phyloP scores from a whole-genome alignment of 306 rosid genomes.

The Astragalus glycyphyllos region DNA sequence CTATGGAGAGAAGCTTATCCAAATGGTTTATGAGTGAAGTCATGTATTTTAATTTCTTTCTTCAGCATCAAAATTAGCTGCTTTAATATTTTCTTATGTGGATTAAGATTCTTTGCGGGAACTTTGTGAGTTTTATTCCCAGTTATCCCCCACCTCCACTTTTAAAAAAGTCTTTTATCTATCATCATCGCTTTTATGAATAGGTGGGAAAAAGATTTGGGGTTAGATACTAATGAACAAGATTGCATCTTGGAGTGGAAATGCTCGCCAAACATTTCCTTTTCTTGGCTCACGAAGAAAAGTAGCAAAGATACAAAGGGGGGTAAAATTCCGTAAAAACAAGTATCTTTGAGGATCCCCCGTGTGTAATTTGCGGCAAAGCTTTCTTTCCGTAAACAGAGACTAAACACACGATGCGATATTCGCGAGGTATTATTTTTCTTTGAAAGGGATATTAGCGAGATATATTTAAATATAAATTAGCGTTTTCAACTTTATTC shows the following conservation, averaged over 20 bases:
- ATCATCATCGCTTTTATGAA: constrained; percentile 28
- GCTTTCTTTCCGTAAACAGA: constrained; percentile 26
- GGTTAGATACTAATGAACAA: constrained; percentile 28
- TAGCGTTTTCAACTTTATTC: neutral
- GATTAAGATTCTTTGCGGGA: constrained; percentile 66
- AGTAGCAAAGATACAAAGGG: constrained; percentile 28
- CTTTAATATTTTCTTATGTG: constrained; percentile 34
- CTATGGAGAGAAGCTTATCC: constrained; percentile 40
- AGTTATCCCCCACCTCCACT: constrained; percentile 16
- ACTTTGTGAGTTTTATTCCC: constrained; percentile 33
- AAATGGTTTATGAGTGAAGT: constrained; percentile 34
- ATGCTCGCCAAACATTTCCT: constrained; percentile 27
- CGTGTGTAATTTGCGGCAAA: constrained; percentile 1
- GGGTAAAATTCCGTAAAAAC: too few relatives aligned
- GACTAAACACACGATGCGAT: neutral
- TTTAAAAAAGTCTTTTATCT: constrained; percentile 24
- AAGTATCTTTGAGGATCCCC: constrained; percentile 31
- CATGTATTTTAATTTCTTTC: constrained; percentile 26
- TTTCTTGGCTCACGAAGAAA: constrained; percentile 39
- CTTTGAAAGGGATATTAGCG: neutral
- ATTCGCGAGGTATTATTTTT: neutral
- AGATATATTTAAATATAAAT: neutral
- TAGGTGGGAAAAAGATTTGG: constrained; percentile 42
- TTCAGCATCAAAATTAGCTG: constrained; percentile 32
- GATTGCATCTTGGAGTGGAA: constrained; percentile 41